Evolutionary conservation across 306 rosid genomes (phyloP).

Genomic region (Cucumis cinereus): DNA sequence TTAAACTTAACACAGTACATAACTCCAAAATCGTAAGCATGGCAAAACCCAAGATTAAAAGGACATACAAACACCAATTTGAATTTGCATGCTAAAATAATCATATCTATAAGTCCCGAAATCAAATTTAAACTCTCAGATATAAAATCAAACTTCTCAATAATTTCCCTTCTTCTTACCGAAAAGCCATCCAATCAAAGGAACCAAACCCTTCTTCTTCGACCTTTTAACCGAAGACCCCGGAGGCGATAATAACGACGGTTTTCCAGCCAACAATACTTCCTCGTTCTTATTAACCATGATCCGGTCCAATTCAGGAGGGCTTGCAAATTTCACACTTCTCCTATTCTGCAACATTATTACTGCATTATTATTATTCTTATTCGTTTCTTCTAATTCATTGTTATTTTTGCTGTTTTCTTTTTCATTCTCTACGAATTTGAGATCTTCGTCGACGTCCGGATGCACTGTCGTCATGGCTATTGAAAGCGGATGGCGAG

Average conservation of each 20-base stretch:
- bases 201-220: slow-evolving; percentile 41
- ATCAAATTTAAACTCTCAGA: neutral
- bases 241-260: slow-evolving; percentile 2
- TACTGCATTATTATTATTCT: neutral
- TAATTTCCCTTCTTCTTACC: slow-evolving; percentile 30
- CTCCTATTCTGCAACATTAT: slow-evolving; percentile 29
- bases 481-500: neutral
- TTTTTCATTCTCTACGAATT: slow-evolving; percentile 14
- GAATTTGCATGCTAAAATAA: neutral
- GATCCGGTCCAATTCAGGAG: slow-evolving; percentile 42
- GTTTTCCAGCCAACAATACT: neutral
- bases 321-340: slow-evolving; percentile 72
- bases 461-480: slow-evolving; percentile 11
- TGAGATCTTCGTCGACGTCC: slow-evolving; percentile 12
- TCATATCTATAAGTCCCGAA: neutral
- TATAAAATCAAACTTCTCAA: neutral
- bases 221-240: slow-evolving; percentile 39
- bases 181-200: slow-evolving; percentile 62
- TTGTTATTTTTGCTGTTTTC: neutral
- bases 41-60: neutral
- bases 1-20: too few relatives aligned
- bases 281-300: slow-evolving; percentile 23
- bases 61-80: neutral
- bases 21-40: too few relatives aligned
- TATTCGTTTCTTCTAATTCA: neutral